Base-by-base conservation (phyloP, 164 flowering plant species). In the Chimonanthus salicifolius region DNA sequence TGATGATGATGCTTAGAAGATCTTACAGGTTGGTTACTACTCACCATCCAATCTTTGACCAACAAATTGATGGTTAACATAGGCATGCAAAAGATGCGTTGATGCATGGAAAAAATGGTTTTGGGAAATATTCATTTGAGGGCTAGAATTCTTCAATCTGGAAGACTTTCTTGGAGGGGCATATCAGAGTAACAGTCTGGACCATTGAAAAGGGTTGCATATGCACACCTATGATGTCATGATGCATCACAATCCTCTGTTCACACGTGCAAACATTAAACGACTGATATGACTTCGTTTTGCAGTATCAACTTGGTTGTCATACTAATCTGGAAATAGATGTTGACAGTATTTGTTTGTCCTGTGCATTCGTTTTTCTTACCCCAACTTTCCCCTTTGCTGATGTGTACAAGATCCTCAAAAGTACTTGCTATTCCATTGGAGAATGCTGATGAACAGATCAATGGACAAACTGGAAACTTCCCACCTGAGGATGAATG, bases 401-500 rank as follows among this genome's bases (percentile, higher is more conserved):
- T 70, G 11, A 68, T 77, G 70, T 43, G 18, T 20, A 64, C 75
- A 78, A 91, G 98, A 74, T 85, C 90, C 51, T 70, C 88, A 6
- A 84, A 83, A 64, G 77, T 78, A 16, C 64, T 88, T n/a, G 82
- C 85, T 67, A 72, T 83, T 71, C 92, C 90, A 2, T 45, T 83
- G 70, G 87, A 85, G 79, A 84, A 76, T 65, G 33, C 76, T 49
- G 85, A 79, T 77, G 77, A 79, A 7, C 82, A 82, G 75, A 74
- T 84, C 67, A 83, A 78, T 71, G 82, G 71, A 50, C 58, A 76
- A 73, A 71, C 81, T 72, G 85, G 83, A 71, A 87, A 80, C 58
- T 74, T 75, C 64, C 82, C 87, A 11, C 84, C 92, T 82, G 85
- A 83, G 67, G 81, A 83, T 78, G 87, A 77, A 81, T 76, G 43